Conservation (phyloP, 1,284 basidiomycete species). For the Ceratobasidium sp. region DNA sequence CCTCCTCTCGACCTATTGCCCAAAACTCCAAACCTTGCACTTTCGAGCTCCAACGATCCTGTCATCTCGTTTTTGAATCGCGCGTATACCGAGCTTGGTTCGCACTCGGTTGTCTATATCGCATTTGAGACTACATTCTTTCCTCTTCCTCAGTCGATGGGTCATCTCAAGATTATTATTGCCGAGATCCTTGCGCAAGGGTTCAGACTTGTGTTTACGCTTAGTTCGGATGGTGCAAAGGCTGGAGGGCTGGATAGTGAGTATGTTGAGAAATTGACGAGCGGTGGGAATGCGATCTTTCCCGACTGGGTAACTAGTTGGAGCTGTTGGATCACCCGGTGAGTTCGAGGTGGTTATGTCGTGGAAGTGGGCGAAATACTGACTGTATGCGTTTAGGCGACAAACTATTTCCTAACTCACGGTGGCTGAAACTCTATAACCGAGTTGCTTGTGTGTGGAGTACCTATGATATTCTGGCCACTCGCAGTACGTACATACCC, state of each 20-base stretch:
- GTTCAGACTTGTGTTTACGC: slow-evolving; percentile 20
- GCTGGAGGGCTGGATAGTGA: background rate
- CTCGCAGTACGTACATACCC: background rate
- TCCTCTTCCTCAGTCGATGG: slow-evolving; percentile 1
- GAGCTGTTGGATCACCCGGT: background rate
- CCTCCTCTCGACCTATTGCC: slow-evolving; percentile 5
- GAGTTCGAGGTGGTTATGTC: background rate
- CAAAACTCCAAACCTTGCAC: background rate
- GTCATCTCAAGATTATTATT: slow-evolving; percentile 1
- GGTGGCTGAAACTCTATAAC: slow-evolving; percentile 28
- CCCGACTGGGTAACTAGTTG: slow-evolving; percentile 11
- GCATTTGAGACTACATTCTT: slow-evolving; percentile 19
- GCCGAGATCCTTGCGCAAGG: slow-evolving; percentile 14
- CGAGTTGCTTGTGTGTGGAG: slow-evolving; percentile 17
- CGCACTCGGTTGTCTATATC: slow-evolving; percentile 20
- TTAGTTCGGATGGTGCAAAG: background rate
- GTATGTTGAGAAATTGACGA: background rate
- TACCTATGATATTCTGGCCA: slow-evolving; percentile 35
- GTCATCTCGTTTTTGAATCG: slow-evolving; percentile 1
- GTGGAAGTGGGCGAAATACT: no score
- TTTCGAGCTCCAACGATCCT: background rate
- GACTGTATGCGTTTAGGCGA: background rate
- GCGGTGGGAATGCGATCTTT: slow-evolving; percentile 7
- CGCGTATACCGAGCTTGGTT: slow-evolving; percentile 5
- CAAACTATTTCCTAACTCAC: slow-evolving; percentile 16